Conservation (phyloP, 768 basidiomycete genomes). For the Termitomyces heimii region DNA sequence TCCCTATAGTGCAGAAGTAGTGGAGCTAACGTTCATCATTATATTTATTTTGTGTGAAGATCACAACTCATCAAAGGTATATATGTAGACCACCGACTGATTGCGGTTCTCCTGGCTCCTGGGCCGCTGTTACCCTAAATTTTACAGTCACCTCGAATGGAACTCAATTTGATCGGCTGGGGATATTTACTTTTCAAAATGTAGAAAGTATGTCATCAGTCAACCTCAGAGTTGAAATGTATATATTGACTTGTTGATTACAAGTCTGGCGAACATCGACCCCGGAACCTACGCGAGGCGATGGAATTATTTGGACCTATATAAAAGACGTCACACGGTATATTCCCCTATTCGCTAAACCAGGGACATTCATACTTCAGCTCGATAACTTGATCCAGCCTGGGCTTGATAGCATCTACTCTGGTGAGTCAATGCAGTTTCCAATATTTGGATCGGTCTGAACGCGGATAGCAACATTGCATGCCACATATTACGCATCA, state of each 20-base stretch:
- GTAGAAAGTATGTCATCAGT: constrained; percentile 53
- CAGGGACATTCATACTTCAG: constrained; percentile 67
- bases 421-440: constrained; percentile 33
- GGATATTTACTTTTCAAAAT: constrained; percentile 69
- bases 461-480: constrained; percentile 45
- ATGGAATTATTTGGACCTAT: constrained; percentile 77
- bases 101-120: constrained; percentile 64
- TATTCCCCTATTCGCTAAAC: constrained; percentile 59
- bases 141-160: constrained; percentile 77
- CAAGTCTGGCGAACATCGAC: constrained; percentile 78
- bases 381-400: constrained; percentile 62
- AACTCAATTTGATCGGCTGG: constrained; percentile 69
- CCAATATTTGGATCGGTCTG: background rate
- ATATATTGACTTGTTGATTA: background rate
- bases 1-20: constrained; percentile 51
- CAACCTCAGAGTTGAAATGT: background rate
- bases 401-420: constrained; percentile 60
- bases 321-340: constrained; percentile 73
- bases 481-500: constrained; percentile 68
- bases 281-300: constrained; percentile 58
- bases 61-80: background rate
- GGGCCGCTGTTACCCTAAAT: constrained; percentile 70
- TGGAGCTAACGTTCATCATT: constrained; percentile 43
- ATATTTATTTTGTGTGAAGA: background rate
- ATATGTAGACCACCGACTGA: constrained; percentile 56